phyloP scores from a whole-genome alignment of 345 rosid species.

The Camelina laxa region DNA sequence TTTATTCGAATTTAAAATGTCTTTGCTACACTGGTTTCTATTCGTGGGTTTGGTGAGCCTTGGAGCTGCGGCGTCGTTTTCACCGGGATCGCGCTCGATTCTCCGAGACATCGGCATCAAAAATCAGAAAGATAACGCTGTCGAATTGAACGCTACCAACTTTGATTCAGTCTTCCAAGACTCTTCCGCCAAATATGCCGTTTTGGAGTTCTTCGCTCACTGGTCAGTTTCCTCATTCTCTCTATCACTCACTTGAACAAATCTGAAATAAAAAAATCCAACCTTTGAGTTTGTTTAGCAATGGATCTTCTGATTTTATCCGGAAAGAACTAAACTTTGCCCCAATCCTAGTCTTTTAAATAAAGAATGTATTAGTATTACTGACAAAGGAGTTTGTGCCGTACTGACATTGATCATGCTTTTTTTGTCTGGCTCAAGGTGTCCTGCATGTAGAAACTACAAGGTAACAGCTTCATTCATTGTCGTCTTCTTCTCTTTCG shows the following conservation, averaged over 20 bases:
- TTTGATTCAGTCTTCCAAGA: slow-evolving; percentile 69
- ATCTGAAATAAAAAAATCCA: background rate
- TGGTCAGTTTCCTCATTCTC: slow-evolving; percentile 54
- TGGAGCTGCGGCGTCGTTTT: slow-evolving; percentile 50
- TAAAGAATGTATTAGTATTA: background rate
- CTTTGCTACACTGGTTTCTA: slow-evolving; percentile 49
- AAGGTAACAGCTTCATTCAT: slow-evolving; percentile 59
- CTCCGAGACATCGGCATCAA: slow-evolving; percentile 57
- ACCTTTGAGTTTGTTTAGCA: background rate
- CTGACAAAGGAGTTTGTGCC: slow-evolving; percentile 15
- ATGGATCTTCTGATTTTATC: slow-evolving; percentile 12
- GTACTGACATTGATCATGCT: slow-evolving; percentile 20
- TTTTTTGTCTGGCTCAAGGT: slow-evolving; percentile 58
- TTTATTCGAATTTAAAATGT: slow-evolving; percentile 48
- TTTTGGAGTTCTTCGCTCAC: slow-evolving; percentile 94
- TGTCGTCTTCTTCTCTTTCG: slow-evolving; percentile 24
- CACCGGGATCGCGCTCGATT: slow-evolving; percentile 72
- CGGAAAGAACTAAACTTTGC: background rate
- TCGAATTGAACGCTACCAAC: slow-evolving; percentile 72
- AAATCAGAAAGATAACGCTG: slow-evolving; percentile 56
- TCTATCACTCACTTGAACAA: background rate
- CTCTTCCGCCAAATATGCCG: slow-evolving; percentile 68
- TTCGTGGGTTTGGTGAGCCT: slow-evolving; percentile 45
- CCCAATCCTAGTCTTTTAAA: background rate
- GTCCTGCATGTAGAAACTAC: slow-evolving; percentile 98